Conservation (phyloP, 345 rosid genomes). For the Cardamine occulta region DNA sequence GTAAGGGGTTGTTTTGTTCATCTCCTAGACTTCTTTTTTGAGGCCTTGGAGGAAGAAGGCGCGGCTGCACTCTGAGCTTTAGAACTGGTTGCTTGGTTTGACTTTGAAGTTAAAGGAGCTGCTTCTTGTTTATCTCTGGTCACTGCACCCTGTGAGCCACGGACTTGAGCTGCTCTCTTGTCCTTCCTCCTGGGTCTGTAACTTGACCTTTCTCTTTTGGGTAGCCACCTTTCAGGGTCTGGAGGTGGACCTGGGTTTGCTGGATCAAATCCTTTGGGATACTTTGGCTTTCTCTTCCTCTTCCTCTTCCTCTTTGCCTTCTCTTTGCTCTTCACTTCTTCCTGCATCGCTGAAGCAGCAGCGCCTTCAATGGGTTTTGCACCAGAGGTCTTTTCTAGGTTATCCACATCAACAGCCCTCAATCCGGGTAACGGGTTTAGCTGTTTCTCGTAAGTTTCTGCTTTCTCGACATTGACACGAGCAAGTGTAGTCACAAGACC, state of each 20-base stretch:
- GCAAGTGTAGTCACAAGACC: conserved; percentile 94
- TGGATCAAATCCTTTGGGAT: conserved; percentile 96
- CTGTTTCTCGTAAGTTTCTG: conserved; percentile 81
- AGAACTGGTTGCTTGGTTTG: conserved; percentile 43
- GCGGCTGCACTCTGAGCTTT: conserved; percentile 26
- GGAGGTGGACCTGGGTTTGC: conserved; percentile 98
- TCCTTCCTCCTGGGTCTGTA: conserved; percentile 94
- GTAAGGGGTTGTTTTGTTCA: conserved; percentile 35
- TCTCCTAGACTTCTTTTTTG: conserved; percentile 89
- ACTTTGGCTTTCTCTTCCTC: conserved; percentile 98
- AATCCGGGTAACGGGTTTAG: conserved; percentile 78
- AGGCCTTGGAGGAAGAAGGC: conserved; percentile 78
- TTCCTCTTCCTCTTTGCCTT: conserved; percentile 93
- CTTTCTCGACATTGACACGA: conserved; percentile 76
- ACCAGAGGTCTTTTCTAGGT: conserved; percentile 85
- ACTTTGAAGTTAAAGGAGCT: conserved; percentile 46
- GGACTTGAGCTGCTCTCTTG: conserved; percentile 91
- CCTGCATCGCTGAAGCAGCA: conserved; percentile 46
- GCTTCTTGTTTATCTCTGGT: conserved; percentile 75
- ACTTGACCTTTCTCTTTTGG: conserved; percentile 92
- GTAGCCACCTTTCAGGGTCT: conserved; percentile 98
- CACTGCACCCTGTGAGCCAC: conserved; percentile 95
- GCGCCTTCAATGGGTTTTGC: conserved; percentile 76
- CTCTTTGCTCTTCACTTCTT: conserved; percentile 73
- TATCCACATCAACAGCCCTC: conserved; percentile 71